Percentiles rank a stretch among this genome's conserved stretches.
phyloP scores from a whole-genome alignment of 1,284 basidiomycete genomes.

The Puccinia coronata region DNA sequence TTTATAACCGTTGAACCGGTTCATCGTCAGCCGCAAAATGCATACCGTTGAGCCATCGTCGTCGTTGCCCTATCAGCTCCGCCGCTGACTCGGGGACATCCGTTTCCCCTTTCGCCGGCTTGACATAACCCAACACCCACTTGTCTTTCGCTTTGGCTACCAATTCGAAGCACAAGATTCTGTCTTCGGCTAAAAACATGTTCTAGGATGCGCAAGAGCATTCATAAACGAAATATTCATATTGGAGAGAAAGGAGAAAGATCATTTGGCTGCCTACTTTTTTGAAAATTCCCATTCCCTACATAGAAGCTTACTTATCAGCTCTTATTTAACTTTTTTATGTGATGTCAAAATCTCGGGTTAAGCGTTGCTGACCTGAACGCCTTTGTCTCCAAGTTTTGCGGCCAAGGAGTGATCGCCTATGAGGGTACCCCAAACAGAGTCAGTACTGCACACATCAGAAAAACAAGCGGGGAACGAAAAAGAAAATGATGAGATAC shows the following conservation, averaged over 20 bases:
- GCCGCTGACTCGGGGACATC: slow-evolving; percentile 84
- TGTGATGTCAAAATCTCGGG: too few relatives aligned
- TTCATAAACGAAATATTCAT: too few relatives aligned
- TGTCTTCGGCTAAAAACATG: slow-evolving; percentile 71
- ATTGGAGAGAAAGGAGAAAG: too few relatives aligned
- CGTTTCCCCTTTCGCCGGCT: slow-evolving; percentile 91
- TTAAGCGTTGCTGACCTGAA: slow-evolving; percentile 68
- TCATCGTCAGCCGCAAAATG: slow-evolving; percentile 62
- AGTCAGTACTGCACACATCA: too few relatives aligned
- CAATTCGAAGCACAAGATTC: slow-evolving; percentile 92
- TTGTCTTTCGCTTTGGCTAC: slow-evolving; percentile 78
- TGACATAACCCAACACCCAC: slow-evolving; percentile 92
- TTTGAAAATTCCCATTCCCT: slow-evolving; percentile 95
- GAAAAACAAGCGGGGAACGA: not conserved
- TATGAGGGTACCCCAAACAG: not conserved
- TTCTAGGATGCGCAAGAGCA: slow-evolving; percentile 36
- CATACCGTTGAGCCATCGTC: slow-evolving; percentile 94
- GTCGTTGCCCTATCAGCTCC: slow-evolving; percentile 79
- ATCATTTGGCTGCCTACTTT: too few relatives aligned
- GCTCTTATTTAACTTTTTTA: too few relatives aligned
- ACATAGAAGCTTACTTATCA: too few relatives aligned
- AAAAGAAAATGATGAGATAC: slow-evolving; percentile 61
- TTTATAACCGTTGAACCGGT: too few relatives aligned
- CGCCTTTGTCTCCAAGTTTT: slow-evolving; percentile 86
- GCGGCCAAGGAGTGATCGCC: slow-evolving; percentile 67